Evolutionary conservation across 148 eudicot species (phyloP).

Genomic region (Pharnaceum exiguum): DNA sequence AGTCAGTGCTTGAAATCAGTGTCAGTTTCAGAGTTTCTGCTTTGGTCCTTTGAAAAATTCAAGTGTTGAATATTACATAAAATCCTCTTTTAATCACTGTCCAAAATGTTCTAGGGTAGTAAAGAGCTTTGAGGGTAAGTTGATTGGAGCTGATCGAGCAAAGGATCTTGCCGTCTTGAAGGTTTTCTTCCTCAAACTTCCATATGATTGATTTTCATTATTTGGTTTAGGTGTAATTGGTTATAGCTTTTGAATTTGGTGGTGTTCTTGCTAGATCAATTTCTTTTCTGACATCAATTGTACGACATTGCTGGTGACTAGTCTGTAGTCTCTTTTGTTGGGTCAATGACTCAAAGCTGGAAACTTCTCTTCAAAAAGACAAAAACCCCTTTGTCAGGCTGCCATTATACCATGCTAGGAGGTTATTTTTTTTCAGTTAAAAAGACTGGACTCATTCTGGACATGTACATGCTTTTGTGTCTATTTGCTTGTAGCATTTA

Average conservation of each 20-base stretch:
- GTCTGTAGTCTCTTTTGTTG: too few relatives aligned
- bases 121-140: slow-evolving; percentile 87
- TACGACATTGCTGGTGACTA: too few relatives aligned
- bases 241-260: too few relatives aligned
- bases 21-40: slow-evolving; percentile 3
- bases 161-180: slow-evolving; percentile 98
- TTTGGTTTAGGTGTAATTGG: background rate
- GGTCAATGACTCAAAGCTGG: too few relatives aligned
- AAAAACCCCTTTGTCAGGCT: too few relatives aligned
- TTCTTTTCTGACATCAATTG: too few relatives aligned
- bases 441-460: too few relatives aligned
- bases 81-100: slow-evolving; percentile 8
- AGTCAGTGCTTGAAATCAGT: background rate
- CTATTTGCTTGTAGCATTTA: too few relatives aligned
- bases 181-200: slow-evolving; percentile 34
- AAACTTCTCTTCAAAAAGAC: too few relatives aligned
- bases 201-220: background rate
- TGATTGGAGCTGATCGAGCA: slow-evolving; percentile 95
- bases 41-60: background rate
- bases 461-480: too few relatives aligned
- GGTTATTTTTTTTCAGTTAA: too few relatives aligned
- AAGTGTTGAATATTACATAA: background rate
- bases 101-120: slow-evolving; percentile 56
- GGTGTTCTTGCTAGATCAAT: background rate
- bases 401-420: too few relatives aligned